Base-by-base conservation (phyloP, 2,329 filamentous ascomycete species). In the Xylaria sp. region DNA sequence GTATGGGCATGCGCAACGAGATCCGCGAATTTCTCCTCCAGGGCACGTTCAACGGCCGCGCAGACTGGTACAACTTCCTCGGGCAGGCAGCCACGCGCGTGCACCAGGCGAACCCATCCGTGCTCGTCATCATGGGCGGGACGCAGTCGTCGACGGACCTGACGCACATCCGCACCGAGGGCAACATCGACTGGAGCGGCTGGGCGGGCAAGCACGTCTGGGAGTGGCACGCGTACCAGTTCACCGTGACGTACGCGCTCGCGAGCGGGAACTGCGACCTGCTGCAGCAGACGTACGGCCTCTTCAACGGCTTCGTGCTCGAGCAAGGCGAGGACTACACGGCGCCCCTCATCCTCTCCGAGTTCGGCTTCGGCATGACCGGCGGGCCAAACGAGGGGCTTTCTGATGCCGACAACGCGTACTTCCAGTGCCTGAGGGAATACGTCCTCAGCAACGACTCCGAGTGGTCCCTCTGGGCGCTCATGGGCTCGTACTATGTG, bases 211-310 rank as follows among this genome's bases (percentile, higher is more conserved):
- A 89, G 78, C 82, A 87, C 73, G 86, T 89, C 13, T 89, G 87
- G 86, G 88, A 90, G 78, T 84, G 86, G 74, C 88, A 90, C 78
- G 82, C 84, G 37, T 90, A 89, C 81, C 81, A 80, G 67, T 89
- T 86, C 78, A 87, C 86, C 31, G 81, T 86, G 13, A 85, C 82
- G 3, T 85, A 82, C 69, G 80, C 81, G 23, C 76, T 82, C 67
- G 69, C 78, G 34, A 78, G 82, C 37, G 79, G 77, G n/a, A 80
- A 79, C 73, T 89, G 87, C 78, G 77, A 74, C 46, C 46, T 82
- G 20, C 80, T 82, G 55, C 80, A 82, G 75, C 70, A 78, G 28
- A 74, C 83, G 68, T 85, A 87, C 69, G 86, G 86, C 20, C 74
- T 78, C 1, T 81, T 84, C 50, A 81, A 81, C 69, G 87, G 87